Evolutionary conservation across 2,329 filamentous ascomycete species (phyloP).

Genomic region (Claviceps digitariae): DNA sequence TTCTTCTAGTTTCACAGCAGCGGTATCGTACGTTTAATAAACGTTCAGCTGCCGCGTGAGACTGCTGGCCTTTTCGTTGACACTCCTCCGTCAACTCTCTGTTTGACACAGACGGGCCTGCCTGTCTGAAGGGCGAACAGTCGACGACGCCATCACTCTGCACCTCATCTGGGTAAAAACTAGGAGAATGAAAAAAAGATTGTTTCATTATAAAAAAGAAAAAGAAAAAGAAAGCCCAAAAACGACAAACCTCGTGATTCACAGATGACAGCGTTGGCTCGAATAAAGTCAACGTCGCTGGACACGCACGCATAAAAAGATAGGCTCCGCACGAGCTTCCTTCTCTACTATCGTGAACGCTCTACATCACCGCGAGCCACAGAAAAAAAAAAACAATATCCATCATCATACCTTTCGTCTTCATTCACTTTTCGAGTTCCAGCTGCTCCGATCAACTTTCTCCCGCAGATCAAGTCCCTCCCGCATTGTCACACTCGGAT

Average conservation of each 20-base stretch:
- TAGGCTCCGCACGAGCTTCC: background rate
- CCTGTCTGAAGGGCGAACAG: background rate
- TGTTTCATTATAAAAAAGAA: background rate
- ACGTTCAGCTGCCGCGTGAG: background rate
- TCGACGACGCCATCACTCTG: background rate
- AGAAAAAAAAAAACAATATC: background rate
- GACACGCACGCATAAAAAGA: background rate
- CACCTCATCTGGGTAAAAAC: background rate
- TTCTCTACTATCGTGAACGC: background rate
- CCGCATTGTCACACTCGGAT: conserved; percentile 1
- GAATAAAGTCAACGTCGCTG: background rate
- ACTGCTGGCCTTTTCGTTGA: background rate
- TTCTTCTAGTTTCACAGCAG: background rate
- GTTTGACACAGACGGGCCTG: background rate
- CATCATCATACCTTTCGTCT: background rate
- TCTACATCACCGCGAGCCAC: background rate
- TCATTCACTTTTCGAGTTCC: background rate
- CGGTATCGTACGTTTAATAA: background rate
- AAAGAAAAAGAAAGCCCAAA: background rate
- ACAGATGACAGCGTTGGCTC: background rate
- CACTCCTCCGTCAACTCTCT: no score
- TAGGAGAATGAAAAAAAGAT: background rate
- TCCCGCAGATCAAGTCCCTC: background rate
- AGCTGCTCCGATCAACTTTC: background rate
- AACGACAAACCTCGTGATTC: background rate